Base-by-base conservation (phyloP, 2,329 filamentous ascomycete species). In the Penicillium sp. region DNA sequence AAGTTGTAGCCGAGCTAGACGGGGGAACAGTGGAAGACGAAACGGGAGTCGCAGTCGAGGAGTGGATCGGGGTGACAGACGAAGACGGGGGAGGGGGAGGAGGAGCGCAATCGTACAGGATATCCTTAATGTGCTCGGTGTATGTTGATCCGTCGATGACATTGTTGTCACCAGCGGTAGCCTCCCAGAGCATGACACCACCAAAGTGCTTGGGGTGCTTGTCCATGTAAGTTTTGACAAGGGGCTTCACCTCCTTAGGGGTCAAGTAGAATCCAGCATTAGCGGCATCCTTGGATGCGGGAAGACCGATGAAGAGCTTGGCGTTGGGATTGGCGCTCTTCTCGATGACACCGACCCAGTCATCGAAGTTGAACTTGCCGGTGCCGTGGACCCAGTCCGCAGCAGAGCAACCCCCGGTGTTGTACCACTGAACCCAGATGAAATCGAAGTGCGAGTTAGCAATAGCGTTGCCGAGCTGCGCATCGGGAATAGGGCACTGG, bases 171-270 rank as follows among this genome's bases (percentile, higher is more conserved):
- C 72, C 72, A 10, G 69, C 68, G 1, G 75, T 77, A 5, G 77
- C 75, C 45, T 81, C 78, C 76, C 77, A 82, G 5, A 82, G 61
- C 78, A 81, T 82, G 35, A 80, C 68, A 65, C 80, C 80, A 35
- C 77, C 79, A 55, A 82, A 82, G 2, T 63, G 65, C 21, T 66
- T 49, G 1, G 68, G 63, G 52, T 70, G 68, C 21, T 67, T 60
- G 15, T 60, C 60, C 53, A 69, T 70, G 53, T 72, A 75, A 37
- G 64, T 57, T n/a, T 64, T 56, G 22, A 80, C 64, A 45, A 81
- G 55, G 2, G 60, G 57, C 46, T 72, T 62, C 2, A 73, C 76
- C 51, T 80, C 71, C 1, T 57, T 50, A 0, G 75, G 74, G 1
- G 60, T 63, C 15, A 82, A 62, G 58, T 81, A 81, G 57, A 70